These are phyloP conservation scores for Dentipellis sp. DNA, from an alignment of 768 basidiomycete species.

Conservation along the genomic window DNA sequence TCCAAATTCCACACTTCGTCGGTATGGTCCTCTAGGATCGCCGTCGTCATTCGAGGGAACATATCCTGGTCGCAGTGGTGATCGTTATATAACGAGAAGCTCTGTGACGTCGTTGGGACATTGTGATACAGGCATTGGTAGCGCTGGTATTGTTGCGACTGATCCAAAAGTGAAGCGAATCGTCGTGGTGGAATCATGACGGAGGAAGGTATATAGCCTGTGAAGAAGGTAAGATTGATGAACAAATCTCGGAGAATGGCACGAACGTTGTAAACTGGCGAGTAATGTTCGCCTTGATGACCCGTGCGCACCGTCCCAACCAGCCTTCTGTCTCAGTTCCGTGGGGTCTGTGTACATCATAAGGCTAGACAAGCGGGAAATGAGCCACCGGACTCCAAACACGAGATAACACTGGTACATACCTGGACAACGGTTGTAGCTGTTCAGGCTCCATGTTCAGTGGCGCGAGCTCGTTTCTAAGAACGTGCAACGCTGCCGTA, in stretches of 20 bases:
- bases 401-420: conserved; percentile 29
- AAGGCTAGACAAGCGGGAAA: conserved; percentile 2
- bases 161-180: conserved; percentile 74
- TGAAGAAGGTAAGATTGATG: neutral
- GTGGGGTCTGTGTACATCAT: conserved; percentile 88
- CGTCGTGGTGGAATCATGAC: conserved; percentile 91
- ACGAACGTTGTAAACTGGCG: conserved; percentile 54
- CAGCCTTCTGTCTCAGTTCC: conserved; percentile 71
- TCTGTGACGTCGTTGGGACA: conserved; percentile 39
- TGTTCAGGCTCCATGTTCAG: conserved; percentile 71
- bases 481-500: conserved; percentile 72
- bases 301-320: conserved; percentile 86
- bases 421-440: conserved; percentile 86
- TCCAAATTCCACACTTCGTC: conserved; percentile 96
- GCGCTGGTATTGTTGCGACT: conserved; percentile 76
- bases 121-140: conserved; percentile 85
- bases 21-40: conserved; percentile 74
- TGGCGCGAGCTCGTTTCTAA: conserved; percentile 85
- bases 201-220: conserved; percentile 84
- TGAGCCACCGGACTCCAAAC: conserved; percentile 20
- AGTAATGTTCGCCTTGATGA: conserved; percentile 71
- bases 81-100: conserved; percentile 82
- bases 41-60: conserved; percentile 83
- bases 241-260: neutral
- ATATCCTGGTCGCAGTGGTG: conserved; percentile 71